Conservation (phyloP, 1,284 basidiomycete genomes). For the Naganishia sp. region DNA sequence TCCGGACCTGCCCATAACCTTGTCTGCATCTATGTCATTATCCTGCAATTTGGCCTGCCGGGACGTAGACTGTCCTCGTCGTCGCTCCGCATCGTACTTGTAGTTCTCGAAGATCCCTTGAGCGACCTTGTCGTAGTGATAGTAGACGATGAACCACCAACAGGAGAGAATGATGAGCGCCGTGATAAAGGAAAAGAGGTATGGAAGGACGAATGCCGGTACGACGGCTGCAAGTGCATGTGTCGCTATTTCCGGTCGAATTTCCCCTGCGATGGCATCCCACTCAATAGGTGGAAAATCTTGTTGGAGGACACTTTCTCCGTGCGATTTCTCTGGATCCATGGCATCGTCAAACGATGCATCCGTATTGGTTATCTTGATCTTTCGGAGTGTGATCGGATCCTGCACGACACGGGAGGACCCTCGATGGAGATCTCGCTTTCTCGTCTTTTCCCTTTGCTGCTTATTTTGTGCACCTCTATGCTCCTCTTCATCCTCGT, state of each 20-base stretch:
- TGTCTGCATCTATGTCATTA: slow-evolving; percentile 17
- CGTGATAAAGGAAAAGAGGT: slow-evolving; percentile 6
- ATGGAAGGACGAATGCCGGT: slow-evolving; percentile 24
- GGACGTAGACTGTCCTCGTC: slow-evolving; percentile 19
- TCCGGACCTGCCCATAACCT: slow-evolving; percentile 11
- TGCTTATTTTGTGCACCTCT: slow-evolving; percentile 17
- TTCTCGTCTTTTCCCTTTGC: slow-evolving; percentile 6
- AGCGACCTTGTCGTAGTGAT: slow-evolving; percentile 25
- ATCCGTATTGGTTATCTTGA: slow-evolving; percentile 31
- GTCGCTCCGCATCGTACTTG: slow-evolving; percentile 28
- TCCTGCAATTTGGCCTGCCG: neutral
- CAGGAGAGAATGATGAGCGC: neutral
- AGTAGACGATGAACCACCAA: slow-evolving; percentile 24
- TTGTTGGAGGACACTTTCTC: slow-evolving; percentile 4
- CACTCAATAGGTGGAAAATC: slow-evolving; percentile 31
- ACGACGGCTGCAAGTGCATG: slow-evolving; percentile 20
- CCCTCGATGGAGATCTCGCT: slow-evolving; percentile 28
- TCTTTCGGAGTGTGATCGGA: slow-evolving; percentile 18
- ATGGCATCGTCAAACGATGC: slow-evolving; percentile 25
- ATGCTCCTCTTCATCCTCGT: slow-evolving; percentile 6
- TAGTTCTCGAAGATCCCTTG: slow-evolving; percentile 23
- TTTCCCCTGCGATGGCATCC: slow-evolving; percentile 20
- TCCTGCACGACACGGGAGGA: slow-evolving; percentile 26
- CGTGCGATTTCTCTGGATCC: slow-evolving; percentile 24
- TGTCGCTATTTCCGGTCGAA: slow-evolving; percentile 4